Evolutionary conservation across 495 filamentous ascomycete genomes (phyloP), one percentile per base, ranked within the genome.

Genomic region (Penicillium soppii): DNA sequence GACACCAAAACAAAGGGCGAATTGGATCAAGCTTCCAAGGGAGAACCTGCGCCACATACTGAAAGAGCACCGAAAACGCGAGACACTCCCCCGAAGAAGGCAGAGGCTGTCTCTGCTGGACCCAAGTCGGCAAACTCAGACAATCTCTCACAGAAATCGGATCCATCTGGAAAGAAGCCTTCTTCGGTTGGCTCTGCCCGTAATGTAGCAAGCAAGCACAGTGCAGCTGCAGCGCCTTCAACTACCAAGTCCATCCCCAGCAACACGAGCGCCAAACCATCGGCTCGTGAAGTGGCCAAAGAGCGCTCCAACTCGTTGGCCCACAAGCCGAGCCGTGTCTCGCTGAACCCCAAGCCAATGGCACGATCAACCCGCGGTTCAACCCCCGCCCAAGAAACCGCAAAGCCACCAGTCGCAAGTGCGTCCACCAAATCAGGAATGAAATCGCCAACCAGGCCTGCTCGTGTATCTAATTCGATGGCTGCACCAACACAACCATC

Each of bases 391-490:
- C 62, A 65, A 6, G 71, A 72, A 13, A 26, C 43, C 26, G 37
- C 57, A 13, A 72, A 69, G 52, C 29, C 67, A 21, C 42, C 67
- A 4, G 43, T 58, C 12, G 46, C 59, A 35, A 57, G 23, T 33
- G 43, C 46, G 4, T 27, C 65, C 32, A 53, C 68, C 26, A 89
- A 87, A 59, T 75, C 84, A 17, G 79, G 76, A 57, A 65, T 80
- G 13, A 86, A 79, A 54, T 89, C 87, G 15, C 85, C 86, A 1
- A 86, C 84, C 6, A 78, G 76, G 41, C 79, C 86, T 13, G 69
- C 81, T 56, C 82, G 81, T 47, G 71, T 86, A 25, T 81, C 86
- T 23, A 61, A 77, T 38, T 80, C 86, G 21, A 66, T 85, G 40
- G 83, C 82, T 2, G 78, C 86, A 17, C 80, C 82, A 32, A 89